Evolutionary conservation across 129 eudicot species (phyloP), one percentile per base, ranked within the genome.

Genomic region (sunflower (Helianthus annuus)): DNA sequence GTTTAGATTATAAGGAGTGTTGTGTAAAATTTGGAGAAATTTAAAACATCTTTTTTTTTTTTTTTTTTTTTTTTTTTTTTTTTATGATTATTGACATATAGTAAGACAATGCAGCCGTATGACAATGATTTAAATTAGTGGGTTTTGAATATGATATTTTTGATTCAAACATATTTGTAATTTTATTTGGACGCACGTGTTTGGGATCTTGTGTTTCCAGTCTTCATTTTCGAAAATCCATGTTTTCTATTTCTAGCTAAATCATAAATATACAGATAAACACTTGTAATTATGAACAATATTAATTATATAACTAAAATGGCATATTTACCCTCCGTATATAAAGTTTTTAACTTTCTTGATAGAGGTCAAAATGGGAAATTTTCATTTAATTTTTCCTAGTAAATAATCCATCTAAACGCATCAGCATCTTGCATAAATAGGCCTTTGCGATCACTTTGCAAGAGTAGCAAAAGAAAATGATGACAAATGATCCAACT

Each of bases 381-480:
- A 11, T 48, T 10, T 10, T 48, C 48, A 61, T 24, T 4, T 9
- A 36, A n/a, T n/a, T 29, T 27, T 57, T 22, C 7, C 27, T 32
- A 32, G 4, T 32, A 32, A 32, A 32, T 32, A 32, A 32, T 32
- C 36, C 36, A 32, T 32, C 36, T 3, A 32, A 32, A 32, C 36
- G 36, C 36, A 16, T 40, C 14, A 44, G n/a, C 32, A 67, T 32
- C 68, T 61, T 48, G 60, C 77, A 72, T 72, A 72, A 60, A 72
- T 60, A 61, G 49, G 69, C 36, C 9, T 61, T 64, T 12, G 64
- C 40, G 32, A 74, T 63, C 15, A 51, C 6, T 9, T 10, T 45
- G 36, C 13, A 12, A 55, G 36, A 32, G 4, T 32, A 32, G 36
- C 4, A 73, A 63, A 61, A 54, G 64, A 65, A 64, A 7, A 54